Conservation (phyloP, 805 yeast genomes). For the Kodamaea nitidulidarum region DNA sequence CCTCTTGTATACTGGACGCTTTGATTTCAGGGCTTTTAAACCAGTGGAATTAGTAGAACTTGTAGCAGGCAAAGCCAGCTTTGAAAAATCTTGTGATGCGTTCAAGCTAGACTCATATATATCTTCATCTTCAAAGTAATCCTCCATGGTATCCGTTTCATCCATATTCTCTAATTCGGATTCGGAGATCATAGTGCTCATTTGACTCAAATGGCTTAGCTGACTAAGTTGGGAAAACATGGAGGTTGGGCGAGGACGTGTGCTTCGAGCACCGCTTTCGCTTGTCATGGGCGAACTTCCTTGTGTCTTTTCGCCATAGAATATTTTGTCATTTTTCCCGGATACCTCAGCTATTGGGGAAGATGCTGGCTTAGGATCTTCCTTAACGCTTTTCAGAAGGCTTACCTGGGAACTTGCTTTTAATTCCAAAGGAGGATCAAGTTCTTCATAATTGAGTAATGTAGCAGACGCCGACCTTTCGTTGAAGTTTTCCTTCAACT, state of each 20-base stretch:
- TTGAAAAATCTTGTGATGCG: constrained; percentile 26
- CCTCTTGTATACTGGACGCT: constrained; percentile 32
- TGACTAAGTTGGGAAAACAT: constrained; percentile 39
- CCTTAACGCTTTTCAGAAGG: neutral
- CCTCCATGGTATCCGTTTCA: constrained; percentile 37
- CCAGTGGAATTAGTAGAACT: neutral
- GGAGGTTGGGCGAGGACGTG: constrained; percentile 35
- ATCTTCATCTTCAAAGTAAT: constrained; percentile 30
- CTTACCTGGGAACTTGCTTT: constrained; percentile 2
- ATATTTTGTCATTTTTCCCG: constrained; percentile 5
- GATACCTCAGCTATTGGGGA: constrained; percentile 4
- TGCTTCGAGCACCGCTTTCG: constrained; percentile 7
- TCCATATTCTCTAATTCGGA: constrained; percentile 38
- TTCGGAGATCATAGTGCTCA: constrained; percentile 41
- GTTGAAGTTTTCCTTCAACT: neutral
- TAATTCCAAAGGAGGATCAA: constrained; percentile 11
- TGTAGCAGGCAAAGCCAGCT: neutral
- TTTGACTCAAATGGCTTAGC: constrained; percentile 37
- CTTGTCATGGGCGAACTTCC: constrained; percentile 2
- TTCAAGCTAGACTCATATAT: constrained; percentile 37
- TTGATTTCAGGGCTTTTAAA: constrained; percentile 6
- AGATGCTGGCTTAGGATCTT: constrained; percentile 4
- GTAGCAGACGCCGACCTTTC: constrained; percentile 7
- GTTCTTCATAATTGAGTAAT: constrained; percentile 7
- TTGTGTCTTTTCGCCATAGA: constrained; percentile 4